Conservation (phyloP, 2,329 filamentous ascomycete species). For the Aspergillus cejpii region DNA sequence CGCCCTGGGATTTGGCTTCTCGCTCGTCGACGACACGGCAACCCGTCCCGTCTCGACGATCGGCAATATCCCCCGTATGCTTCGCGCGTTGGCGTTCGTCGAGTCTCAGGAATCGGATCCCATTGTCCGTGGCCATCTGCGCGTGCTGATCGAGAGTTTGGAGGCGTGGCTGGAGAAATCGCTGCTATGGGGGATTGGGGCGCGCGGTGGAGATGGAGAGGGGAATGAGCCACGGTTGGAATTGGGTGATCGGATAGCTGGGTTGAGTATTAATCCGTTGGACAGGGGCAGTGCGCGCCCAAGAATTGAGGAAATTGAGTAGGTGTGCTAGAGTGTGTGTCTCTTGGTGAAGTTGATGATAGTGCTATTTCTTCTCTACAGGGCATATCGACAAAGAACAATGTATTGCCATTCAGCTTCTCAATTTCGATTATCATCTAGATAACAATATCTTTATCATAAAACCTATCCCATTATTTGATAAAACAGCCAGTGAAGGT, state of each 20-base stretch:
- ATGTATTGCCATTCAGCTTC: not conserved
- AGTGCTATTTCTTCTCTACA: too few species aligned
- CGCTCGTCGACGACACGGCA: constrained; percentile 22
- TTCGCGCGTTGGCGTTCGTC: constrained; percentile 33
- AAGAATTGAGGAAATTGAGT: constrained; percentile 41
- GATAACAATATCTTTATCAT: not conserved
- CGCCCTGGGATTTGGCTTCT: constrained; percentile 38
- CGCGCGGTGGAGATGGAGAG: constrained; percentile 13
- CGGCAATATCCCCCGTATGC: constrained; percentile 36
- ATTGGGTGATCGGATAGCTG: constrained; percentile 36
- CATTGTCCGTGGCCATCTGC: constrained; percentile 38
- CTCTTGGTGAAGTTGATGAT: not conserved
- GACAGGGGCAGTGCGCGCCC: constrained; percentile 19
- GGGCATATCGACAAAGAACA: too few species aligned
- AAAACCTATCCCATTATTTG: not conserved
- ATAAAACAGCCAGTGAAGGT: not conserved
- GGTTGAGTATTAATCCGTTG: constrained; percentile 33
- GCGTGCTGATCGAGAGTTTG: constrained; percentile 36
- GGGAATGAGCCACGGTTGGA: constrained; percentile 24
- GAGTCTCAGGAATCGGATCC: constrained; percentile 35
- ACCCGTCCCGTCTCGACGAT: constrained; percentile 22
- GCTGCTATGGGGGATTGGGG: constrained; percentile 35
- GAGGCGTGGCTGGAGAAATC: constrained; percentile 42
- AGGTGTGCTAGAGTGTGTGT: not conserved
- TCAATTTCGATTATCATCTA: not conserved